These are phyloP conservation scores for Heritiera littoralis DNA, from an alignment of 345 rosid genomes.

Conservation along the genomic window DNA sequence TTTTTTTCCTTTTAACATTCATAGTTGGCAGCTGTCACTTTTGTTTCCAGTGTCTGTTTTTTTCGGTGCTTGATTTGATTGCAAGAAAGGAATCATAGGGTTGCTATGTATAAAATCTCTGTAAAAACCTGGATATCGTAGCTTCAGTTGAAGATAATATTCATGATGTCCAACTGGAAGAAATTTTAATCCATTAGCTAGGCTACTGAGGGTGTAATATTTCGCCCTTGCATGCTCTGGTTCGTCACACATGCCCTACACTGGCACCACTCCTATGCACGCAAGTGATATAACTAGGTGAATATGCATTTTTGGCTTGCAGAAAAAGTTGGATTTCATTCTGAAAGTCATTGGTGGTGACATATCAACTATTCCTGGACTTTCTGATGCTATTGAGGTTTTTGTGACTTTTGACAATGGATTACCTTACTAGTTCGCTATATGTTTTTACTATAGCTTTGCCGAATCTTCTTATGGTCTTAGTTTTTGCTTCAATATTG, in stretches of 20 bases:
- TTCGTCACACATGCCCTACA: neutral
- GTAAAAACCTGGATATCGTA: neutral
- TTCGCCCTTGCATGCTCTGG: neutral
- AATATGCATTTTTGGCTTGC: conserved; percentile 38
- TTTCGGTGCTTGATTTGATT: neutral
- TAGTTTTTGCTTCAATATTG: neutral
- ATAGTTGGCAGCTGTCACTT: neutral
- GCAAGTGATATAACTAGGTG: conserved; percentile 4
- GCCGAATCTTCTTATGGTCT: conserved; percentile 3
- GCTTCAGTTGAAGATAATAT: conserved; percentile 4
- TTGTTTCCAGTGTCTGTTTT: conserved; percentile 18
- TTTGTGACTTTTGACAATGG: conserved; percentile 24
- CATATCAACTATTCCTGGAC: conserved; percentile 84
- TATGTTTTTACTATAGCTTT: neutral
- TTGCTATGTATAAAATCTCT: neutral
- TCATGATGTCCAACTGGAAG: neutral
- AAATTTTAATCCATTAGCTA: neutral
- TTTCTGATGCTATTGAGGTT: conserved; percentile 88
- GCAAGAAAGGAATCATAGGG: neutral
- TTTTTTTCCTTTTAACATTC: neutral
- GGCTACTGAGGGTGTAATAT: neutral
- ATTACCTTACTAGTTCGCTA: neutral
- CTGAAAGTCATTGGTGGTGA: conserved; percentile 94
- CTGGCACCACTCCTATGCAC: neutral
- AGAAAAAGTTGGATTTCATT: conserved; percentile 92